Percentiles rank a stretch among this genome's conserved stretches.
These are phyloP conservation scores for Apiotrichum domesticum DNA, from an alignment of 1,284 basidiomycete genomes.

Conservation along the genomic window DNA sequence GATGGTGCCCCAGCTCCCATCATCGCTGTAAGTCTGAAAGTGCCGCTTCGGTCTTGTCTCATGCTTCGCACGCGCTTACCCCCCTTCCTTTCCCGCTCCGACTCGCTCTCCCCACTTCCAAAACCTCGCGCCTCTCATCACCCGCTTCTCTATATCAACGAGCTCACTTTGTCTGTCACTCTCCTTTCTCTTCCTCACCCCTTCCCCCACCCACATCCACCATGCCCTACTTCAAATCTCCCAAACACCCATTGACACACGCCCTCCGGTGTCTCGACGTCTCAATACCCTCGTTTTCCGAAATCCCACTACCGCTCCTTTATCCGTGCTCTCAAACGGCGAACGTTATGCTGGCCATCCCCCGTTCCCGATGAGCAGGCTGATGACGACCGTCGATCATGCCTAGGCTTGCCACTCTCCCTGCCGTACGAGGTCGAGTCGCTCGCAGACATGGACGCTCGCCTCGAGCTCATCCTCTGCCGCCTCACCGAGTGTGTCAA, in stretches of 20 bases:
- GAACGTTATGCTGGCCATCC: constrained; percentile 8
- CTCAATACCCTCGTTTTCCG: neutral
- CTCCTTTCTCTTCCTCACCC: neutral
- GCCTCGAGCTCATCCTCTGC: constrained; percentile 70
- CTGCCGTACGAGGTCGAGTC: constrained; percentile 79
- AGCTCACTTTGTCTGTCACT: neutral
- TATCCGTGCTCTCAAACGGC: neutral
- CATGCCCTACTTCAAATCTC: neutral
- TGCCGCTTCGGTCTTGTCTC: neutral
- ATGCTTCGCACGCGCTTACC: neutral
- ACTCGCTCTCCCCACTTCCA: no score
- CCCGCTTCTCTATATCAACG: no score
- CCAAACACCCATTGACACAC: neutral
- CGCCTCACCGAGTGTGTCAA: constrained; percentile 64
- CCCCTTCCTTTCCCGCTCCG: no score
- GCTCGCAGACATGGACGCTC: constrained; percentile 68
- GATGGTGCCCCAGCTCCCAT: neutral
- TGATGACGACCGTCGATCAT: constrained; percentile 38
- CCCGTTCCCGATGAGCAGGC: constrained; percentile 22
- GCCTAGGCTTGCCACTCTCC: constrained; percentile 37
- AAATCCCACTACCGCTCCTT: neutral
- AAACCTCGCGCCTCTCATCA: no score
- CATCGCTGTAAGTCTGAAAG: neutral
- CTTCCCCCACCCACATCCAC: neutral
- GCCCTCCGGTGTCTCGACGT: no score